Evolutionary conservation across 208 protist genomes (phyloP), one percentile per base, ranked within the genome.

Genomic region (Crithidia fasciculata): DNA sequence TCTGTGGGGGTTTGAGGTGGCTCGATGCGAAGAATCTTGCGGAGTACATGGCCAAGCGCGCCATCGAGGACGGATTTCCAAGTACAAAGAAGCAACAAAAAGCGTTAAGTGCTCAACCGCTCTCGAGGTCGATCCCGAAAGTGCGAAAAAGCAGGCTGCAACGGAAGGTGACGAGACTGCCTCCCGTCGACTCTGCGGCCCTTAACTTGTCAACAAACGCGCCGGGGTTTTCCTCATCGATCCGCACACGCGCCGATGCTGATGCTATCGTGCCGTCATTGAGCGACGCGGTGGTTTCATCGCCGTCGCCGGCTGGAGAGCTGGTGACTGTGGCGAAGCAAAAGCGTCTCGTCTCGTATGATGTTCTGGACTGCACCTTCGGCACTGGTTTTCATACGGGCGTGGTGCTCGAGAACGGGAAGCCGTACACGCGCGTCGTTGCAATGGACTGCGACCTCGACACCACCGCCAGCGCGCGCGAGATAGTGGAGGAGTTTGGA

Each of bases 291-390:
- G 56, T 57, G 0, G 36, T 59, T 13, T 55, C 53, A 0, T 58
- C 55, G 2, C 56, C 60, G 15, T 72, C 66, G 40, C 10, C 61
- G 37, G 12, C n/a, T 4, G 44, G 69, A 16, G 67, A 63, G 37
- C 50, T 84, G 43, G 71, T 81, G 4, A 19, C 66, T 6, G 19
- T 66, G 19, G 19, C 56, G 8, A 89, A 87, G 68, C 76, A 64
- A 10, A 80, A 88, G 44, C 76, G 91, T 4, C 69, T 95, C 8
- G 81, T 95, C 4, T 80, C 83, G 13, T 97, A 93, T 63, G 90
- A 97, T 57, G 90, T 97, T 1, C 76, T 97, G 18, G 92, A 97
- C 68, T 97, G 92, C 76, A 95, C 92, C 1, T 87, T 97, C 8
- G 92, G 92, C 47, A 80, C 84, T 13, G 92, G 92, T 5, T 92